Evolutionary conservation across 1,284 basidiomycete species (phyloP).

Genomic region (Cryptococcus sp.): DNA sequence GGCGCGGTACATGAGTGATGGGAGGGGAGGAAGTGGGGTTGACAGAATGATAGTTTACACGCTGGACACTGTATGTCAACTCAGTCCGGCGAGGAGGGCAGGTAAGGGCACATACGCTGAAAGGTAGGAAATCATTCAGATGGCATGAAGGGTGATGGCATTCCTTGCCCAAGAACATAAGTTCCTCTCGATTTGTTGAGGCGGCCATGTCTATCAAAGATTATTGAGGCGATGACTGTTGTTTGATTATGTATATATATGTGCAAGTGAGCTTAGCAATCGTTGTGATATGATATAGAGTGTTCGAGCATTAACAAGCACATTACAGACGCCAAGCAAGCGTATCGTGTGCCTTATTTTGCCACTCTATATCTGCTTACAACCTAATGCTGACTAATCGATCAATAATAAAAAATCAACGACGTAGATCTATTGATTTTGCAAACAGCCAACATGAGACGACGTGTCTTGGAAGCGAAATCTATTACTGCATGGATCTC

Average conservation of each 20-base stretch:
- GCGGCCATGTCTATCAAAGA: neutral
- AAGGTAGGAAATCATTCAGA: constrained; percentile 47
- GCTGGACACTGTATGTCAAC: constrained; percentile 38
- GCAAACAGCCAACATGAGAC: neutral
- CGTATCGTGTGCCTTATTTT: neutral
- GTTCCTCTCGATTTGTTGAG: constrained; percentile 18
- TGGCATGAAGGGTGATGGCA: constrained; percentile 45
- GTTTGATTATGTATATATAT: neutral
- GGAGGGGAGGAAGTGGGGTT: constrained; percentile 45
- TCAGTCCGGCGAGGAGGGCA: neutral
- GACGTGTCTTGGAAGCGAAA: too few species aligned
- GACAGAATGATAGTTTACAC: constrained; percentile 45
- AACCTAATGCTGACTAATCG: neutral
- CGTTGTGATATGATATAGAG: constrained; percentile 3
- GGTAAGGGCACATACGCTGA: constrained; percentile 30
- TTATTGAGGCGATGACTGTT: neutral
- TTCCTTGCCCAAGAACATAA: constrained; percentile 46
- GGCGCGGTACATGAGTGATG: constrained; percentile 41
- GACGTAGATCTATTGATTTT: neutral
- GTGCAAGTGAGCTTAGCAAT: constrained; percentile 4
- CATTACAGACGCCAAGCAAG: neutral
- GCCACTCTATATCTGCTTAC: neutral
- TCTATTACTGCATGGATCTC: neutral
- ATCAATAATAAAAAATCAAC: neutral
- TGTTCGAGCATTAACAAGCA: neutral